A percentile compares a stretch with the other conserved stretches of the same genome.
Conservation (phyloP, 2,329 filamentous ascomycete genomes). For the Macrophomina phaseolina region DNA sequence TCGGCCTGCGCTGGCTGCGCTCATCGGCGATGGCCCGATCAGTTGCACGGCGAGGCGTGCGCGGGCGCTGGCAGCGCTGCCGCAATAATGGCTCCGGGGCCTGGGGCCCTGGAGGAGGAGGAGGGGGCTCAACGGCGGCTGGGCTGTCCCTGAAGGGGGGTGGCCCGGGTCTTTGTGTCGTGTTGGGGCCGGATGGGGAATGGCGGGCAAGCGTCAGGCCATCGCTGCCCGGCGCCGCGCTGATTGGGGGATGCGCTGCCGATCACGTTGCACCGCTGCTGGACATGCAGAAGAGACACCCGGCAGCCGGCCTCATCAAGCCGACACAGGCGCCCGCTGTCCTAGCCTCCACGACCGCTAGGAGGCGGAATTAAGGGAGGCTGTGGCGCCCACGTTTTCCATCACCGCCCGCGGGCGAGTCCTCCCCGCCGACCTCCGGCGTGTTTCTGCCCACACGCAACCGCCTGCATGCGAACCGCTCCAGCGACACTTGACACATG, state of each 20-base stretch:
- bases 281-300: not conserved
- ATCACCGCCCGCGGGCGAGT: not conserved
- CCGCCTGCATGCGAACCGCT: conserved; percentile 17
- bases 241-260: not conserved
- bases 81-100: not conserved
- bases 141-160: conserved; percentile 13
- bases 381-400: conserved; percentile 21
- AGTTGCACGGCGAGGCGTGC: conserved; percentile 7
- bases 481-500: conserved; percentile 14
- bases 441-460: conserved; percentile 9
- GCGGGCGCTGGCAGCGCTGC: conserved; percentile 3
- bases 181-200: conserved; percentile 2
- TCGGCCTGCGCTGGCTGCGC: not conserved
- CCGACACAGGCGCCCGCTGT: not conserved
- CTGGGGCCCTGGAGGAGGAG: not conserved
- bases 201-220: conserved; percentile 17
- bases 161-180: conserved; percentile 2
- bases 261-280: not conserved
- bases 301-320: not conserved
- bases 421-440: not conserved
- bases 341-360: not conserved
- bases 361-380: not conserved
- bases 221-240: conserved; percentile 1
- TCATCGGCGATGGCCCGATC: conserved; percentile 21
- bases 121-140: conserved; percentile 14